Conservation (phyloP, 1,284 basidiomycete species). For the Trichosporon ovoides region DNA sequence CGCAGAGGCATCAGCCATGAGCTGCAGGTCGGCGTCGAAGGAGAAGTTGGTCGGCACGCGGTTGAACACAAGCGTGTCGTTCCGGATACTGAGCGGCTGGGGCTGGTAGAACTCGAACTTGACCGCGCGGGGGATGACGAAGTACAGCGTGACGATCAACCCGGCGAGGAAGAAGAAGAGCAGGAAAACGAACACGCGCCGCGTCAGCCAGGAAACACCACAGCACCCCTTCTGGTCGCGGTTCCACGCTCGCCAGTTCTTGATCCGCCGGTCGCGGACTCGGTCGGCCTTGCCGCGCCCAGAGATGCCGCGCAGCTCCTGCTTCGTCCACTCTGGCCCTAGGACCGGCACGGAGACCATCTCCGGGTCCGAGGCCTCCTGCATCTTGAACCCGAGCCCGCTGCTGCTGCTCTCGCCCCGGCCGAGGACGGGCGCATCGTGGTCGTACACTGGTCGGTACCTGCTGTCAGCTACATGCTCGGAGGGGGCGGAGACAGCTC, state of each 20-base stretch:
- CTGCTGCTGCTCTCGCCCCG: slow-evolving; percentile 8
- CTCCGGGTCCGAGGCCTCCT: slow-evolving; percentile 15
- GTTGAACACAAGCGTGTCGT: slow-evolving; percentile 58
- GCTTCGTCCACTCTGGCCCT: slow-evolving; percentile 75
- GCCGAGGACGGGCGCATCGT: slow-evolving; percentile 9
- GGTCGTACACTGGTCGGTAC: slow-evolving; percentile 33
- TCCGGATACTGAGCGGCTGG: slow-evolving; percentile 59
- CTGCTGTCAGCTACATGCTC: slow-evolving; percentile 12
- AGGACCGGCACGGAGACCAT: slow-evolving; percentile 68
- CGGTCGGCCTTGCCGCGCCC: slow-evolving; percentile 61
- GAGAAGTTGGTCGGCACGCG: slow-evolving; percentile 75
- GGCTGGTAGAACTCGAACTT: slow-evolving; percentile 58
- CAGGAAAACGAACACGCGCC: slow-evolving; percentile 61
- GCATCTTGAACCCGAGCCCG: slow-evolving; percentile 45
- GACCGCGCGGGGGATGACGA: slow-evolving; percentile 75
- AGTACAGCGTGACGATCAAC: slow-evolving; percentile 65
- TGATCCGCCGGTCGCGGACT: slow-evolving; percentile 56
- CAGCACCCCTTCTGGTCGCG: slow-evolving; percentile 67
- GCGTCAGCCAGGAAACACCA: slow-evolving; percentile 65
- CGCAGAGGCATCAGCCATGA: slow-evolving; percentile 62
- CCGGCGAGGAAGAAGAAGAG: slow-evolving; percentile 59
- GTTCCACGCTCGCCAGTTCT: slow-evolving; percentile 64
- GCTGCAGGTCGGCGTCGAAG: slow-evolving; percentile 66
- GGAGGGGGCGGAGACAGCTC: slow-evolving; percentile 37
- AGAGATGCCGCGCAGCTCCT: slow-evolving; percentile 68